Evolutionary conservation across 2,329 filamentous ascomycete genomes (phyloP).

Genomic region (Colletotrichum lindemuthianum): DNA sequence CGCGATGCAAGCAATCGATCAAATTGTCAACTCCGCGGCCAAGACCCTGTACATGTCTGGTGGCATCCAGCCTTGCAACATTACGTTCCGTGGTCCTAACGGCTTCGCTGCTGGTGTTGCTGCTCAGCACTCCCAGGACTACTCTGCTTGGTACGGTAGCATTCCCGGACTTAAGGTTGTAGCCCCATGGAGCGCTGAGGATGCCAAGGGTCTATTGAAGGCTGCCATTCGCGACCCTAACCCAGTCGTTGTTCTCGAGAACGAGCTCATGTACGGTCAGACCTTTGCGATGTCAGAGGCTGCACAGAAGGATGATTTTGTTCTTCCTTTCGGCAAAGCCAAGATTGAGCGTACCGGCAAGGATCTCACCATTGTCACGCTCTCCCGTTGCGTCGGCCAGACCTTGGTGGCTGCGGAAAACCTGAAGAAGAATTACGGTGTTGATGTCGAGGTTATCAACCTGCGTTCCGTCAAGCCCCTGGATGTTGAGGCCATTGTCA

Average conservation of each 20-base stretch:
- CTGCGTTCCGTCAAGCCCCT: conserved; percentile 97
- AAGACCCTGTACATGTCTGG: conserved; percentile 99
- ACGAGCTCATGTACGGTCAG: conserved; percentile 92
- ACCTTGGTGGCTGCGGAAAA: conserved; percentile 87
- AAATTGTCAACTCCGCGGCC: conserved; percentile 98
- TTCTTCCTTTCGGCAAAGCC: conserved; percentile 97
- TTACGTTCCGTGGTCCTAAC: conserved; percentile 99
- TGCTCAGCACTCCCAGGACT: conserved; percentile 99
- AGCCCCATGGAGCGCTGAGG: conserved; percentile 93
- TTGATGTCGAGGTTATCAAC: conserved; percentile 97
- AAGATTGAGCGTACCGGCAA: conserved; percentile 98
- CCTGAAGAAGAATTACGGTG: conserved; percentile 95
- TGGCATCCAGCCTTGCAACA: conserved; percentile 99
- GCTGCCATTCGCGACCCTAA: conserved; percentile 98
- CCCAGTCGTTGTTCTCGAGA: conserved; percentile 91
- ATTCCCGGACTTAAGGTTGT: conserved; percentile 98
- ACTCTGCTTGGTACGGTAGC: conserved; percentile 98
- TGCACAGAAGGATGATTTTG: conserved; percentile 95
- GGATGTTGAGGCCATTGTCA: conserved; percentile 93
- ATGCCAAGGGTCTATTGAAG: conserved; percentile 98
- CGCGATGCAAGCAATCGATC: conserved; percentile 99
- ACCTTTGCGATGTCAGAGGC: conserved; percentile 97
- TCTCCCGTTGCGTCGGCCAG: conserved; percentile 96
- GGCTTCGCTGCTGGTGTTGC: conserved; percentile 95
- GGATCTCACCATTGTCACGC: conserved; percentile 93